Percentiles rank a stretch among this genome's conserved stretches.
phyloP scores from a whole-genome alignment of 257 asterid species.

The Ajuga chamaepitys region DNA sequence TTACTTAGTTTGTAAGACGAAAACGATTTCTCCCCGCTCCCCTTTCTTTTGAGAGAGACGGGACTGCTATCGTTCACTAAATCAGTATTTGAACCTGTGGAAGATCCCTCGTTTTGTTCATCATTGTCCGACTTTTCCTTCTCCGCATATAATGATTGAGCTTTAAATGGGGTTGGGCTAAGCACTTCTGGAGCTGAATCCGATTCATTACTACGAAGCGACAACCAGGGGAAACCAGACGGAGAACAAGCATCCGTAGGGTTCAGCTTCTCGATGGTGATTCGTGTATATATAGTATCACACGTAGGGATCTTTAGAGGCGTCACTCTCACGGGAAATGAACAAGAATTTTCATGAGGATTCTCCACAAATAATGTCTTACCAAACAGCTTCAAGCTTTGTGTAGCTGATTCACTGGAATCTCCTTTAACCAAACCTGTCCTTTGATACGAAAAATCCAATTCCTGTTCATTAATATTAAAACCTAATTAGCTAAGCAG shows the following conservation, averaged over 20 bases:
- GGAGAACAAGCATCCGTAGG: neutral
- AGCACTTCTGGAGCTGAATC: conserved; percentile 30
- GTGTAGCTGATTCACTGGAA: conserved; percentile 34
- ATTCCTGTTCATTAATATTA: conserved; percentile 32
- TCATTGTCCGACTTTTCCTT: conserved; percentile 19
- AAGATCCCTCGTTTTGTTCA: conserved; percentile 39
- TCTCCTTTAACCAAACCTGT: conserved; percentile 26
- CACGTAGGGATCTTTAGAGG: conserved; percentile 20
- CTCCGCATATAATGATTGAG: conserved; percentile 9
- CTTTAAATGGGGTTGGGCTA: conserved; percentile 52
- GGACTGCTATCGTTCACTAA: conserved; percentile 24
- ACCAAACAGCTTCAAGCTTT: conserved; percentile 74
- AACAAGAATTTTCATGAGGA: conserved; percentile 16
- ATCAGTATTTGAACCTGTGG: conserved; percentile 37
- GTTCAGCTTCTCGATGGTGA: neutral
- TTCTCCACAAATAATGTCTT: conserved; percentile 54
- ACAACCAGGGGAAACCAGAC: conserved; percentile 33
- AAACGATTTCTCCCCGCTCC: conserved; percentile 6
- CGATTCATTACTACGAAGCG: conserved; percentile 20
- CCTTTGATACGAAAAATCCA: conserved; percentile 36
- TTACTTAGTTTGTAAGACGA: conserved; percentile 25
- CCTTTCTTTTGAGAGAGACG: conserved; percentile 1
- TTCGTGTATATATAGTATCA: conserved; percentile 14
- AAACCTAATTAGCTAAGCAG: conserved; percentile 10
- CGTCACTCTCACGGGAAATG: conserved; percentile 22